These are phyloP conservation scores for Diplodia scrobiculata DNA, from an alignment of 2,329 filamentous ascomycete genomes.

Conservation along the genomic window DNA sequence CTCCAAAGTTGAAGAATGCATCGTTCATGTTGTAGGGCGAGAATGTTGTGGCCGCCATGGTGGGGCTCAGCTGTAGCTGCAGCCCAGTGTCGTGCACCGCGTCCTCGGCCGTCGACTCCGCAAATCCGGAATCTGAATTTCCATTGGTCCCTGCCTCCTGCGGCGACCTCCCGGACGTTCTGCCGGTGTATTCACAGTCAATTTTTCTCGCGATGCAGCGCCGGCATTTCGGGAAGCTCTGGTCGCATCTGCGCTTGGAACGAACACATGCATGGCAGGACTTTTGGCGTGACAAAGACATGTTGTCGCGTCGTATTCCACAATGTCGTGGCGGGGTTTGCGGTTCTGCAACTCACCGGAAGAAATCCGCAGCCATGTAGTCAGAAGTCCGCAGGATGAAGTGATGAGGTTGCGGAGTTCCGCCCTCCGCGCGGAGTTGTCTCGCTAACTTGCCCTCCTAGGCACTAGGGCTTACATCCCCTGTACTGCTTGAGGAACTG, in stretches of 20 bases:
- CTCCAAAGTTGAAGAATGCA: slow-evolving; percentile 29
- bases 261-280: slow-evolving; percentile 32
- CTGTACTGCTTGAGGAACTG: neutral
- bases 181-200: slow-evolving; percentile 31
- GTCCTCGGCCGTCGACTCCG: neutral
- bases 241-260: slow-evolving; percentile 33
- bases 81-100: neutral
- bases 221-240: slow-evolving; percentile 30
- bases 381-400: neutral
- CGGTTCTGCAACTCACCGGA: neutral
- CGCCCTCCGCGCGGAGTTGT: slow-evolving; percentile 2
- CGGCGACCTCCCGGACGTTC: neutral
- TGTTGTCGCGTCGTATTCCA: neutral
- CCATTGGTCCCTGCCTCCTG: neutral
- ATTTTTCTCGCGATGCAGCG: slow-evolving; percentile 31
- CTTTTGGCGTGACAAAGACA: slow-evolving; percentile 30
- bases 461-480: slow-evolving; percentile 4
- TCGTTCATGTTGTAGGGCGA: slow-evolving; percentile 13
- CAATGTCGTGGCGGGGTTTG: no score
- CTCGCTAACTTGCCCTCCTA: neutral
- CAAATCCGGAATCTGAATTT: neutral
- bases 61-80: neutral
- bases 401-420: slow-evolving; percentile 13
- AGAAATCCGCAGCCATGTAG: neutral
- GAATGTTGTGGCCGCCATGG: neutral